A percentile compares a stretch with the other conserved stretches of the same genome.
These are phyloP conservation scores for Babesia ovata DNA, from an alignment of 169 alveolate species.

Conservation along the genomic window DNA sequence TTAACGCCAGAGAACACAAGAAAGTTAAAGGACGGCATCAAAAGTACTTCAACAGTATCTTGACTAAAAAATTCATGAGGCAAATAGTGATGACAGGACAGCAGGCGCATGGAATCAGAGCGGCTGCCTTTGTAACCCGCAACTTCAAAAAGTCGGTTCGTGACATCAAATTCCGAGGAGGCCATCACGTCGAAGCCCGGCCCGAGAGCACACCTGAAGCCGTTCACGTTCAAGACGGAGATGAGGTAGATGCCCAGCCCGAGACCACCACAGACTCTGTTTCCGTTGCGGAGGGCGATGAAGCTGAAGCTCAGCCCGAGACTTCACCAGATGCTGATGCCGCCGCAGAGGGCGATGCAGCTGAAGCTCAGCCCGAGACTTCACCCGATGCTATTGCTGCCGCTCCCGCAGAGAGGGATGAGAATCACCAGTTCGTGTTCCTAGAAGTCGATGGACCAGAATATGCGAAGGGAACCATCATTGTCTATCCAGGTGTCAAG, in stretches of 20 bases:
- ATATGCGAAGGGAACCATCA: constrained; percentile 9
- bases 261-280: too few species aligned
- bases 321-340: too few species aligned
- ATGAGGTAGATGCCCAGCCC: too few species aligned
- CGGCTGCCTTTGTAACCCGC: neutral
- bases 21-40: neutral
- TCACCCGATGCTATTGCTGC: too few species aligned
- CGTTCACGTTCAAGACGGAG: too few species aligned
- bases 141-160: neutral
- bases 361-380: too few species aligned
- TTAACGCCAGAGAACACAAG: constrained; percentile 11
- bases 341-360: too few species aligned
- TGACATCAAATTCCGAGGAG: too few species aligned
- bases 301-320: too few species aligned
- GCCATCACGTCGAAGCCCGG: neutral
- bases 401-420: constrained; percentile 13
- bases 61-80: constrained; percentile 35
- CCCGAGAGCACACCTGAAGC: too few species aligned
- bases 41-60: constrained; percentile 3
- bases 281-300: too few species aligned
- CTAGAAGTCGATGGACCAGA: neutral
- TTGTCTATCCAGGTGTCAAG: constrained; percentile 15
- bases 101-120: constrained; percentile 6
- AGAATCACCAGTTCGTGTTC: too few species aligned
- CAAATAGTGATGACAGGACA: neutral